phyloP scores from a whole-genome alignment of 441 rosid genomes.

The Arabidopsis hybrid region DNA sequence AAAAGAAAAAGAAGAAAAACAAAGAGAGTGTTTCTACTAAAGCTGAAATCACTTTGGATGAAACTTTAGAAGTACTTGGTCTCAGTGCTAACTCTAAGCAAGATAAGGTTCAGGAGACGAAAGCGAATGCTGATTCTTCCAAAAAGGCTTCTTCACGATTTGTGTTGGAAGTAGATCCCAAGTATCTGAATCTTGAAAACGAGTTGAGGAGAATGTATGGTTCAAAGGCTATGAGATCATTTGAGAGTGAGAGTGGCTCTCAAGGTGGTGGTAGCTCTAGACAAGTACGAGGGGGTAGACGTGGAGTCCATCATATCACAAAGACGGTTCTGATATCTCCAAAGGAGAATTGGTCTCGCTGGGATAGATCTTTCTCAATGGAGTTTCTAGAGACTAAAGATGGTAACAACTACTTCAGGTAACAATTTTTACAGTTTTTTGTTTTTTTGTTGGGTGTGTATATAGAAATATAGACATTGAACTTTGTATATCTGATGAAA shows the following conservation, averaged over 20 bases:
- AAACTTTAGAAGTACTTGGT: conserved; percentile 53
- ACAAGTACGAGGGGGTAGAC: conserved; percentile 76
- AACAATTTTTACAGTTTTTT: conserved; percentile 6
- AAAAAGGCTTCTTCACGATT: conserved; percentile 47
- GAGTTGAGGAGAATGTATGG: conserved; percentile 87
- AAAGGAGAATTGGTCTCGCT: conserved; percentile 86
- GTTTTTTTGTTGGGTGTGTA: neutral
- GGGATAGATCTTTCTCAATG: conserved; percentile 92
- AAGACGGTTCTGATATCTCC: conserved; percentile 76
- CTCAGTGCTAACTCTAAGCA: conserved; percentile 48
- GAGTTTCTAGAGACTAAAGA: conserved; percentile 81
- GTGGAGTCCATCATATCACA: conserved; percentile 69
- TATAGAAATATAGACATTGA: neutral
- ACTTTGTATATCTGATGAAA: conserved; percentile 14
- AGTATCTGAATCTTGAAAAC: conserved; percentile 76
- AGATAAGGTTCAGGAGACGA: conserved; percentile 43
- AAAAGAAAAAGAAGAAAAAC: conserved; percentile 83
- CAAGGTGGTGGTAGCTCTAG: conserved; percentile 64
- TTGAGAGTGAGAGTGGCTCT: conserved; percentile 72
- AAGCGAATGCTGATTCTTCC: conserved; percentile 30
- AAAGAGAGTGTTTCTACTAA: conserved; percentile 55
- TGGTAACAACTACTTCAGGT: conserved; percentile 78
- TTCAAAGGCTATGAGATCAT: conserved; percentile 82
- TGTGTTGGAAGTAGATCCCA: conserved; percentile 72
- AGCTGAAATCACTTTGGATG: conserved; percentile 52